Conservation (phyloP, 306 rosid species). For the Vigna hirtella region DNA sequence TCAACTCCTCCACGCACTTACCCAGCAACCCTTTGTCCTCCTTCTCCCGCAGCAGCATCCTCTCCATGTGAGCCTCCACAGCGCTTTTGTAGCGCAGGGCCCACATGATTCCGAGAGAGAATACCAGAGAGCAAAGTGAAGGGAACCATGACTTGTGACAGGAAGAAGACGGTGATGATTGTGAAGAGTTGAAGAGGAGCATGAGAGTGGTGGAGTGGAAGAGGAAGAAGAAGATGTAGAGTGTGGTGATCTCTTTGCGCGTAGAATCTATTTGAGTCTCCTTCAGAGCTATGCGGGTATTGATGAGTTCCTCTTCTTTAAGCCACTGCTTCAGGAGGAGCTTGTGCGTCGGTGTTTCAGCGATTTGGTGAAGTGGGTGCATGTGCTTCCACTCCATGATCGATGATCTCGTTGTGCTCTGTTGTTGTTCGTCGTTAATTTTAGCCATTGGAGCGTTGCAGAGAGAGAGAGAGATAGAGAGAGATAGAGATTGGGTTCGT, state of each 20-base stretch:
- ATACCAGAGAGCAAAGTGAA: conserved; percentile 70
- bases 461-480: neutral
- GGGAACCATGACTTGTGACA: conserved; percentile 91
- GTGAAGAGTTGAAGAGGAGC: conserved; percentile 73
- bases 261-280: conserved; percentile 84
- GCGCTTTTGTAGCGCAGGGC: conserved; percentile 89
- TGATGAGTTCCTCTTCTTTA: conserved; percentile 88
- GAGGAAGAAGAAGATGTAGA: conserved; percentile 90
- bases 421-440: conserved; percentile 53
- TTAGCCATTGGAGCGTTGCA: conserved; percentile 56
- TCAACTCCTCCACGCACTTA: conserved; percentile 84
- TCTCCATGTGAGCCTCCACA: conserved; percentile 81
- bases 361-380: conserved; percentile 96
- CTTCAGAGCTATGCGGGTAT: conserved; percentile 67
- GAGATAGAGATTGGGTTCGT: neutral
- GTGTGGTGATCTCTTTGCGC: conserved; percentile 75
- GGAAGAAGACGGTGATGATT: conserved; percentile 57
- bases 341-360: conserved; percentile 89
- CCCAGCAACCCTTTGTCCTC: conserved; percentile 70
- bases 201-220: conserved; percentile 85
- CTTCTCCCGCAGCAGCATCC: conserved; percentile 80
- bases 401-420: conserved; percentile 50
- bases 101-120: conserved; percentile 83
- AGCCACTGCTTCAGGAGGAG: conserved; percentile 98
- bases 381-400: conserved; percentile 76